These are phyloP conservation scores for Noccaea bulbosa DNA, from an alignment of 345 rosid genomes.

Conservation along the genomic window DNA sequence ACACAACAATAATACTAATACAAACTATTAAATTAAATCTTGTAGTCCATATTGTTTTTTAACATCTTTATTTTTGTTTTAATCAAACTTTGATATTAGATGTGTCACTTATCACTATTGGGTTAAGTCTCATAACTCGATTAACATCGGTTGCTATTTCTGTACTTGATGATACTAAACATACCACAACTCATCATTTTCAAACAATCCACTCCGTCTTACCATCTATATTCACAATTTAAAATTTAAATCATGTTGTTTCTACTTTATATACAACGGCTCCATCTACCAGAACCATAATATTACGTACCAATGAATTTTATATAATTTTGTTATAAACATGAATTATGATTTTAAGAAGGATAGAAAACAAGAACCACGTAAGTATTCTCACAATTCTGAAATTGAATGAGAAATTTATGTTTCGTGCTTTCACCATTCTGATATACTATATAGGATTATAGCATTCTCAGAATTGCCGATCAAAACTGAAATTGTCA, in stretches of 20 bases:
- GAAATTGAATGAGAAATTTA: neutral
- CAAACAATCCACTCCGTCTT: neutral
- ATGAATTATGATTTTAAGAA: no score
- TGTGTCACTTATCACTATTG: neutral
- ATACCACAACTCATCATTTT: neutral
- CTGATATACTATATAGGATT: neutral
- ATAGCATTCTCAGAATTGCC: neutral
- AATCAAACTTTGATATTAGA: neutral
- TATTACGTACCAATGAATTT: neutral
- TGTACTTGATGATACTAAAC: neutral
- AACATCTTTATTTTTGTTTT: neutral
- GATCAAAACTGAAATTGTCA: conserved; percentile 14
- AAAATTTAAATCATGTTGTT: no score
- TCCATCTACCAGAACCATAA: neutral
- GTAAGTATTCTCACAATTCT: neutral
- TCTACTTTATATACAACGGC: neutral
- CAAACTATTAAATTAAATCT: no score
- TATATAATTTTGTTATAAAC: no score
- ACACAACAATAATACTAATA: neutral
- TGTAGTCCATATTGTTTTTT: no score
- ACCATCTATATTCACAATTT: neutral
- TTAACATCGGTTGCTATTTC: neutral
- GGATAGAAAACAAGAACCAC: no score
- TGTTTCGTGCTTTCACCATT: neutral
- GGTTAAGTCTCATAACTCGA: neutral